Conservation (phyloP, 768 basidiomycete genomes). For the Suillus luteus region DNA sequence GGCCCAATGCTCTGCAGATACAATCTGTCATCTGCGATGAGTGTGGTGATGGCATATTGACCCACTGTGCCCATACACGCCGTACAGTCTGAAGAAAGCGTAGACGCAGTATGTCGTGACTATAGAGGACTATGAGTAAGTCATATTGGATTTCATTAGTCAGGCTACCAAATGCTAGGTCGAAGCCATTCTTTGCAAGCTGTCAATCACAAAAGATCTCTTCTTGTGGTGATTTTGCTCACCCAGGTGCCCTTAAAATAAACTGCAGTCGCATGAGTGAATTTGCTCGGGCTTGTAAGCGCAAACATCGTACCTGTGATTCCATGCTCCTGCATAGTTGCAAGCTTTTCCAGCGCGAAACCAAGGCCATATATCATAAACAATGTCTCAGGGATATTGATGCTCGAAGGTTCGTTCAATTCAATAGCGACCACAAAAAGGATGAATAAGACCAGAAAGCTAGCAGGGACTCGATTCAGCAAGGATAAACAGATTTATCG, state of each 20-base stretch:
- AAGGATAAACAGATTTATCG: neutral
- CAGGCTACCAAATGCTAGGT: conserved; percentile 78
- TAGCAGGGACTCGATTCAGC: conserved; percentile 4
- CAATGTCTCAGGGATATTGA: conserved; percentile 67
- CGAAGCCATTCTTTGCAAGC: conserved; percentile 78
- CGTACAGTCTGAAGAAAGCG: conserved; percentile 74
- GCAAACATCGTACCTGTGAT: conserved; percentile 61
- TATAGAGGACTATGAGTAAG: conserved; percentile 27
- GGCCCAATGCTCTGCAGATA: conserved; percentile 59
- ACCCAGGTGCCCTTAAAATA: conserved; percentile 89
- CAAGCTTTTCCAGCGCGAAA: conserved; percentile 89
- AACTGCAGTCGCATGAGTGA: conserved; percentile 43
- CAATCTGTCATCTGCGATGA: conserved; percentile 8
- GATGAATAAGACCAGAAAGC: conserved; percentile 79
- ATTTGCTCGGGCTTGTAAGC: neutral
- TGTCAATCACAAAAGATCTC: neutral
- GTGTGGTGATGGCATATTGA: conserved; percentile 7
- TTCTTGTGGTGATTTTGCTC: conserved; percentile 13
- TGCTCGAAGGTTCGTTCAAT: conserved; percentile 54
- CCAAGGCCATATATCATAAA: conserved; percentile 84
- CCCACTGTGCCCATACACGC: conserved; percentile 68
- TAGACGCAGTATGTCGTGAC: conserved; percentile 83
- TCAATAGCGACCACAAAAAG: conserved; percentile 83
- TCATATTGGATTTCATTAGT: neutral
- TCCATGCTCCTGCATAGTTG: conserved; percentile 95